phyloP scores from a whole-genome alignment of 305 asterid species.

The Withania somnifera region DNA sequence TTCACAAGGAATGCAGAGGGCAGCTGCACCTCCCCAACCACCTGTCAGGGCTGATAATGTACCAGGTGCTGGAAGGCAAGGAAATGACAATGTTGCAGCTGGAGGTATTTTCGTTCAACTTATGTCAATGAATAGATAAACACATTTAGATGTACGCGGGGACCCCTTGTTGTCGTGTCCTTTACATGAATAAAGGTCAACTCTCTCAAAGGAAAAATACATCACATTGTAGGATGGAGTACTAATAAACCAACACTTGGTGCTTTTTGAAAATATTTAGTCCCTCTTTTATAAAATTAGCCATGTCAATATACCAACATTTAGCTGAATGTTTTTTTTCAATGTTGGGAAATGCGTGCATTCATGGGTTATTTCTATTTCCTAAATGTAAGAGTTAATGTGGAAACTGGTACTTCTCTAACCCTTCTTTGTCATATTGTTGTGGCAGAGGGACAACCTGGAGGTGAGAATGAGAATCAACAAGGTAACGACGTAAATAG shows the following conservation, averaged over 20 bases:
- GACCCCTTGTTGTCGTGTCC: background rate
- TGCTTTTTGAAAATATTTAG: too few relatives aligned
- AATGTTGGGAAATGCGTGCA: background rate
- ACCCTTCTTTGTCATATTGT: background rate
- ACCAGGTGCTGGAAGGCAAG: conserved; percentile 49
- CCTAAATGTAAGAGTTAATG: background rate
- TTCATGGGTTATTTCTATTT: background rate
- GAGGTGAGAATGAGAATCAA: conserved; percentile 45
- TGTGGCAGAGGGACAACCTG: conserved; percentile 38
- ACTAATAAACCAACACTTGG: too few relatives aligned
- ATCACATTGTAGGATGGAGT: background rate
- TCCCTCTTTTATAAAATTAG: background rate
- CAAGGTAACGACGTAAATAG: conserved; percentile 33
- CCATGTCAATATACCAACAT: background rate
- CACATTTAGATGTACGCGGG: background rate
- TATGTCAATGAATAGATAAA: background rate
- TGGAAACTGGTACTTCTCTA: background rate
- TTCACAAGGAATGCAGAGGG: conserved; percentile 90
- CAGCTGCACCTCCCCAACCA: conserved; percentile 71
- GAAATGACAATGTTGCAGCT: conserved; percentile 46
- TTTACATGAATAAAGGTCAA: background rate
- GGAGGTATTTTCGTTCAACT: conserved; percentile 30
- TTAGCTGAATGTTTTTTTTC: background rate
- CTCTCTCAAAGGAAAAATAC: background rate
- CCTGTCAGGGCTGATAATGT: conserved; percentile 55